Percentiles rank a stretch among this genome's conserved stretches.
phyloP scores from a whole-genome alignment of 2,329 filamentous ascomycete genomes.

The Sporothrix globosa region DNA sequence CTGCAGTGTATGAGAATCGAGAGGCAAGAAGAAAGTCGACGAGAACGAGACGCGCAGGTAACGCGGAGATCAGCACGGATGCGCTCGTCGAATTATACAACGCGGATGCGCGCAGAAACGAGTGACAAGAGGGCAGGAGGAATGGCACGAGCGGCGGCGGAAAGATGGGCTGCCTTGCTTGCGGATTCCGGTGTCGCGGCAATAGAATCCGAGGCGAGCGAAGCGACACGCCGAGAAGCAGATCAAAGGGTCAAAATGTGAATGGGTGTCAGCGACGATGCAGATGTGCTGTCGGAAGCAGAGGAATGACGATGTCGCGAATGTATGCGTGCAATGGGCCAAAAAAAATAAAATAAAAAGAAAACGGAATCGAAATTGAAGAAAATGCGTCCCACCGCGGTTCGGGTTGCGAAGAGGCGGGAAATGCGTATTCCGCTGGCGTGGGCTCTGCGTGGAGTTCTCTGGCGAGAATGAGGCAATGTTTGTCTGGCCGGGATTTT shows the following conservation, averaged over 20 bases:
- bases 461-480: slow-evolving; percentile 1
- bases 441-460: slow-evolving; percentile 7
- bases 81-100: neutral
- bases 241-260: neutral
- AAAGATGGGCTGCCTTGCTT: slow-evolving; percentile 18
- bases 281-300: slow-evolving; percentile 2
- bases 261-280: neutral
- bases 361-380: neutral
- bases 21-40: neutral
- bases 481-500: slow-evolving; percentile 2
- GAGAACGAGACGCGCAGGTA: neutral
- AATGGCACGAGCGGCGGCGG: neutral
- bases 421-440: neutral
- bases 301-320: slow-evolving; percentile 1
- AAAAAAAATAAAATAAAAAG: neutral
- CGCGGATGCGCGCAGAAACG: slow-evolving; percentile 1
- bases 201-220: neutral
- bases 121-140: slow-evolving; percentile 3
- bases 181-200: neutral
- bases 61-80: neutral
- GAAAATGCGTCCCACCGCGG: slow-evolving; percentile 6
- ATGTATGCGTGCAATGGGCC: neutral
- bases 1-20: neutral
- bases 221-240: neutral
- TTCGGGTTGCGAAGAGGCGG: slow-evolving; percentile 2